Base-by-base conservation (phyloP, 768 basidiomycete species). In the Cystofilobasidium bisporidii region DNA sequence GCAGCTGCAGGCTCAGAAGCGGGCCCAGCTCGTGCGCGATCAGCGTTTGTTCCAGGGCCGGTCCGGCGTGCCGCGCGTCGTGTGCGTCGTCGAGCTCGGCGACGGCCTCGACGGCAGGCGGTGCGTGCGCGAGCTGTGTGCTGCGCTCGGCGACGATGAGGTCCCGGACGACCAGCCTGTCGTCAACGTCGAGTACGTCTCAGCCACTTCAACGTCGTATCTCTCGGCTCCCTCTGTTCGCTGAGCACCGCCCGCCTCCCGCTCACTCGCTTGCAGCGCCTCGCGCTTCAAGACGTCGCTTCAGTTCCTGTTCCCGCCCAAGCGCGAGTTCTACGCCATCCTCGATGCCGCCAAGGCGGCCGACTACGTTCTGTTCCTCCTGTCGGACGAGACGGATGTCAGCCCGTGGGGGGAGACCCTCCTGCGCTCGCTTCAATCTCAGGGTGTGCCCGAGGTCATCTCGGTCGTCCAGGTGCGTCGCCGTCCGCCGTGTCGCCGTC, bases 281-380 rank as follows among this genome's bases (percentile, higher is more conserved):
- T 88, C 90, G 59, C 83, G 89, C 26, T 96, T 91, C 81, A 92
- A 88, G 78, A 91, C 91, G 0, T 88, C 87, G 9, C 80, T 97
- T 3, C 92, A 96, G 73, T 88, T 96, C 77, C 81, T 91, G 62
- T 85, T 85, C 48, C 80, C 94, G 2, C 84, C 83, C 2, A 87
- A 89, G 72, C 82, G 83, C 65, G 80, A 79, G 56, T 82, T 89
- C 61, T 94, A 89, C 76, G 82, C 83, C 2, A 83, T 88, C 5
- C 81, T 98, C 45, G 91, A 96, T 73, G 87, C 86, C 0, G 87
- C 86, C 73, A 86, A 90, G 74, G 87, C 84, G 2, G 88, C 91
- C 14, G 93, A 98, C 77, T 98, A 94, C 74, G 85, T 91, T 55
- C 81, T 96, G 24, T 85, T 96, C 68, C 81, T 87, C 2, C 81